These are phyloP conservation scores for Talaromyces sp. DNA, from an alignment of 2,329 filamentous ascomycete genomes.

Conservation along the genomic window DNA sequence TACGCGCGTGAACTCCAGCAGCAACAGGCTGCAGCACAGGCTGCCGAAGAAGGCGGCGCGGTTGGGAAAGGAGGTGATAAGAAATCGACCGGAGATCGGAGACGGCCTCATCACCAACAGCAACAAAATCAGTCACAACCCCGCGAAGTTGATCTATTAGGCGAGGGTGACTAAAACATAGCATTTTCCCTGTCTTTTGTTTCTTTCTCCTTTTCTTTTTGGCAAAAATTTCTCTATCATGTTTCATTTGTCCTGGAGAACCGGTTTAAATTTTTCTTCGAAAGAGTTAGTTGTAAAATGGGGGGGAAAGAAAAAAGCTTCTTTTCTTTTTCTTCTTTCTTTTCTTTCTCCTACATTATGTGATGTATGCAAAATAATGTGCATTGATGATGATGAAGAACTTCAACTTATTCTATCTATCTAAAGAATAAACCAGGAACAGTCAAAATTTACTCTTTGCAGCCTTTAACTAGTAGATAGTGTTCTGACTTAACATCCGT, in stretches of 20 bases:
- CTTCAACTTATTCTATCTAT: too few relatives aligned
- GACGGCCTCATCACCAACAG: slow-evolving; percentile 29
- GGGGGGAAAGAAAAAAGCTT: background rate
- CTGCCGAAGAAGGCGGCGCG: slow-evolving; percentile 28
- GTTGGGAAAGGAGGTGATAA: slow-evolving; percentile 20
- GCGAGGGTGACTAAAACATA: slow-evolving; percentile 25
- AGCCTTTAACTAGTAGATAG: too few relatives aligned
- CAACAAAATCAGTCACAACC: slow-evolving; percentile 26
- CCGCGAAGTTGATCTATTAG: slow-evolving; percentile 35
- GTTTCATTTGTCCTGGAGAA: slow-evolving; percentile 21
- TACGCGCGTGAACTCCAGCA: slow-evolving; percentile 63
- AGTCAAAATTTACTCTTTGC: background rate
- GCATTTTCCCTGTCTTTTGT: slow-evolving; percentile 17
- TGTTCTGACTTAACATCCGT: background rate
- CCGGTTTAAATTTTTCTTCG: slow-evolving; percentile 11
- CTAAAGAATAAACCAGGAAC: background rate
- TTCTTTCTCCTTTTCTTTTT: slow-evolving; percentile 18
- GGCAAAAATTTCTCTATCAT: slow-evolving; percentile 12
- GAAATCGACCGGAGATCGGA: slow-evolving; percentile 30
- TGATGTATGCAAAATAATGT: slow-evolving; percentile 3
- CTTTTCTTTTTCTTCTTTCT: background rate
- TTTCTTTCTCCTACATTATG: slow-evolving; percentile 3
- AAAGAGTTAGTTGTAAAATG: background rate
- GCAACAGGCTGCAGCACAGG: slow-evolving; percentile 53
- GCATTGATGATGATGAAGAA: slow-evolving; percentile 4